Percentiles rank a stretch among this genome's conserved stretches.
Evolutionary conservation across 2,329 filamentous ascomycete genomes (phyloP).

Genomic region (Corinectria fuckeliana): DNA sequence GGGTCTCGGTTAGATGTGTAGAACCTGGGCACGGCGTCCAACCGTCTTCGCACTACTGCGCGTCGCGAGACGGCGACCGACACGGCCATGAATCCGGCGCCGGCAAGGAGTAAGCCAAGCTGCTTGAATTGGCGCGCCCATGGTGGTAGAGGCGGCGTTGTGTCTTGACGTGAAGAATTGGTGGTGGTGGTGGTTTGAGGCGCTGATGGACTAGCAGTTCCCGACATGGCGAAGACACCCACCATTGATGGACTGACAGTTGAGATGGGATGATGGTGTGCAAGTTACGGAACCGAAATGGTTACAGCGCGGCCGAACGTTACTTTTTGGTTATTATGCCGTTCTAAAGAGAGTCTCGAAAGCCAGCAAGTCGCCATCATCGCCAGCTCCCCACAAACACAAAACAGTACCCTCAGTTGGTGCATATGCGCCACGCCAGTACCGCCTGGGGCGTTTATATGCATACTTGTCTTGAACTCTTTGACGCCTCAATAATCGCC

Average conservation of each 20-base stretch:
- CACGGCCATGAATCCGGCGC: constrained; percentile 76
- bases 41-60: constrained; percentile 68
- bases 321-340: constrained; percentile 3
- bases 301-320: neutral
- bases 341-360: neutral
- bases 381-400: neutral
- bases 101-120: constrained; percentile 74
- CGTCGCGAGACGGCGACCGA: constrained; percentile 76
- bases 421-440: neutral
- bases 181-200: constrained; percentile 25
- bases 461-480: neutral
- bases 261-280: neutral
- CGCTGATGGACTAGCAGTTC: constrained; percentile 15
- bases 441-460: neutral
- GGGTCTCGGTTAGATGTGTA: constrained; percentile 65
- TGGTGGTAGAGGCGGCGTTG: constrained; percentile 50
- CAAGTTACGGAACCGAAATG: neutral
- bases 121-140: constrained; percentile 58
- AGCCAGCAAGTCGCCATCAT: neutral
- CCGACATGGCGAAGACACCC: constrained; percentile 26
- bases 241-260: constrained; percentile 20
- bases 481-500: neutral
- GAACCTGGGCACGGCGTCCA: constrained; percentile 70
- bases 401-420: constrained; percentile 1
- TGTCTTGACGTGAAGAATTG: constrained; percentile 30